Percentiles rank a stretch among this genome's conserved stretches.
phyloP scores from a whole-genome alignment of 2,329 filamentous ascomycete species.

The Penicillium rolfsii region DNA sequence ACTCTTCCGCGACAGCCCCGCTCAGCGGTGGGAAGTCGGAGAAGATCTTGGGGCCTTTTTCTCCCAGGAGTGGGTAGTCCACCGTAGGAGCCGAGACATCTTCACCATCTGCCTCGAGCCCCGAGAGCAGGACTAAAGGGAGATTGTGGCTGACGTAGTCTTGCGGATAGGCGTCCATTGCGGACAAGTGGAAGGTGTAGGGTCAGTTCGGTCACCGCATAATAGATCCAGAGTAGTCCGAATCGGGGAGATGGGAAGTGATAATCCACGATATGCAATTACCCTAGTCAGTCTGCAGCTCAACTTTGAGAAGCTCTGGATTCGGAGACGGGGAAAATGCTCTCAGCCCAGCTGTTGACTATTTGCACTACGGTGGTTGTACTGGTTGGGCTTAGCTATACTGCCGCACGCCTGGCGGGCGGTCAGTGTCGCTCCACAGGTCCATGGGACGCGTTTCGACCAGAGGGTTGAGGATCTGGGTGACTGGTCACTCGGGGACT shows the following conservation, averaged over 20 bases:
- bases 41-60: constrained; percentile 65
- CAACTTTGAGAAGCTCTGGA: not conserved
- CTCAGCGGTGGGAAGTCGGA: constrained; percentile 72
- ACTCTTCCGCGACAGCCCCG: constrained; percentile 64
- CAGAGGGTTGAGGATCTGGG: not conserved
- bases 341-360: not conserved
- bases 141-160: constrained; percentile 86
- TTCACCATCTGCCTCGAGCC: constrained; percentile 58
- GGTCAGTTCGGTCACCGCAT: constrained; percentile 40
- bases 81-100: constrained; percentile 34
- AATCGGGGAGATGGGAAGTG: not conserved
- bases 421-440: not conserved
- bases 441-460: not conserved
- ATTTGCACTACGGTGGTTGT: not conserved
- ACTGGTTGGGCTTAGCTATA: constrained; percentile 6
- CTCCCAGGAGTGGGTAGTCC: constrained; percentile 55
- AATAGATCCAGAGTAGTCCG: not conserved
- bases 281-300: not conserved
- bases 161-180: constrained; percentile 53
- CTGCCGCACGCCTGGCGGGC: constrained; percentile 8
- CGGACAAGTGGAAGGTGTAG: constrained; percentile 33
- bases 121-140: constrained; percentile 80
- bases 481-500: too few species aligned
- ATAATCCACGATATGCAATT: not conserved
- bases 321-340: not conserved